Evolutionary conservation across 257 asterid species (phyloP).

Genomic region (Petunia axillaris): DNA sequence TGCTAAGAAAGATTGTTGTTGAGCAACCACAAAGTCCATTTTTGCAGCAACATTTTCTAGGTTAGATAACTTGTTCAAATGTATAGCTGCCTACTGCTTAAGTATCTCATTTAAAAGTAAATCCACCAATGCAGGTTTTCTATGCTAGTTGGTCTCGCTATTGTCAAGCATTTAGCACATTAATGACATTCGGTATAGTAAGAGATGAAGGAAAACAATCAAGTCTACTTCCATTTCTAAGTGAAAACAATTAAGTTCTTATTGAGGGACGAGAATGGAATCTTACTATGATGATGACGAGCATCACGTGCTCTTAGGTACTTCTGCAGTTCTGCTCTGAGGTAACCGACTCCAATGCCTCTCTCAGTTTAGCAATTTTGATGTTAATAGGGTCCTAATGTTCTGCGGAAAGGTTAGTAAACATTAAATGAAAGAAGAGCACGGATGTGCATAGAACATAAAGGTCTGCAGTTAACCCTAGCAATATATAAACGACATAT

Average conservation of each 20-base stretch:
- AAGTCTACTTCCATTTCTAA: neutral
- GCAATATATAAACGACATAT: too few species aligned
- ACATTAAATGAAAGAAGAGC: too few species aligned
- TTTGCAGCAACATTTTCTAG: too few species aligned
- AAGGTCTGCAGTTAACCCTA: too few species aligned
- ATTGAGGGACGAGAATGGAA: slow-evolving; percentile 7
- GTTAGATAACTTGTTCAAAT: too few species aligned
- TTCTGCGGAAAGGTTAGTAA: slow-evolving; percentile 45
- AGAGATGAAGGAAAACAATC: neutral
- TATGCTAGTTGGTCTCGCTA: neutral
- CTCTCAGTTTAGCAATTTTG: slow-evolving; percentile 79
- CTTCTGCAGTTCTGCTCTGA: slow-evolving; percentile 74
- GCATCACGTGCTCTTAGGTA: slow-evolving; percentile 68
- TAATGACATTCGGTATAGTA: neutral
- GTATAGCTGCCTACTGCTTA: too few species aligned
- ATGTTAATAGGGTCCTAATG: slow-evolving; percentile 81
- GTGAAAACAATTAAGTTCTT: neutral
- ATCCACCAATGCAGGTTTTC: neutral
- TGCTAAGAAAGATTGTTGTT: too few species aligned
- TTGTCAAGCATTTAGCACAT: neutral
- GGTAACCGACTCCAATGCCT: slow-evolving; percentile 72
- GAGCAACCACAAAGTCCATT: too few species aligned
- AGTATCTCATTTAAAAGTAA: too few species aligned
- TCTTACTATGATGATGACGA: slow-evolving; percentile 81
- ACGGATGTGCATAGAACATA: too few species aligned